Evolutionary conservation across 1,284 basidiomycete genomes (phyloP).

Genomic region (Puccinia hordei): DNA sequence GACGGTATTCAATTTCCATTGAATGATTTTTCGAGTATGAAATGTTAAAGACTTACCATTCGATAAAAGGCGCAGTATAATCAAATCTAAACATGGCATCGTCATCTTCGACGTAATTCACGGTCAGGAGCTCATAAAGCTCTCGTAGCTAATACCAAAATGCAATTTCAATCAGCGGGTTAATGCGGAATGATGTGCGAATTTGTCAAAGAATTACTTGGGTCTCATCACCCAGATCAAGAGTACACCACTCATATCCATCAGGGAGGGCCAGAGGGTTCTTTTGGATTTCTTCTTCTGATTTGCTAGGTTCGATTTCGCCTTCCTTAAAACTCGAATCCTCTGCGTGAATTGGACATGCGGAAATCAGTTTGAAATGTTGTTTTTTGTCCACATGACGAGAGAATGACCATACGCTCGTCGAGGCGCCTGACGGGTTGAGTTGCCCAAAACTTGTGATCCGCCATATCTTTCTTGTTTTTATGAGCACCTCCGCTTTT

Average conservation of each 20-base stretch:
- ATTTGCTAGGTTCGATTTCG: constrained; percentile 80
- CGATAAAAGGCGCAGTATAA: constrained; percentile 90
- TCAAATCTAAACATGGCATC: constrained; percentile 94
- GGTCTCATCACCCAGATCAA: constrained; percentile 76
- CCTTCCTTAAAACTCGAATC: constrained; percentile 66
- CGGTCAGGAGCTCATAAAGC: constrained; percentile 85
- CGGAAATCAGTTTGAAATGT: background rate
- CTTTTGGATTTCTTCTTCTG: constrained; percentile 76
- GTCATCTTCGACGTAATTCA: constrained; percentile 96
- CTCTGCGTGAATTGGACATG: constrained; percentile 32
- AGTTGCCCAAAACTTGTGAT: constrained; percentile 95
- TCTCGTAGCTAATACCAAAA: constrained; percentile 71
- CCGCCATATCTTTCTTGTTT: constrained; percentile 66
- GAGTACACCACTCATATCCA: constrained; percentile 86
- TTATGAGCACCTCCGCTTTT: constrained; percentile 42
- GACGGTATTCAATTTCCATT: constrained; percentile 9
- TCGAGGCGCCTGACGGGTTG: constrained; percentile 90
- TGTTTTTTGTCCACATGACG: constrained; percentile 59
- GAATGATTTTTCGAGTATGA: background rate
- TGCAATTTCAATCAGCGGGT: background rate
- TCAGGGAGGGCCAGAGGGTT: constrained; percentile 84
- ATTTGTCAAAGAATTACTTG: constrained; percentile 64
- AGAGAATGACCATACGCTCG: constrained; percentile 56
- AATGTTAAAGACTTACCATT: constrained; percentile 68
- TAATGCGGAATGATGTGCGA: background rate